Evolutionary conservation across 208 protist genomes (phyloP).

Genomic region (Entamoeba invadens): DNA sequence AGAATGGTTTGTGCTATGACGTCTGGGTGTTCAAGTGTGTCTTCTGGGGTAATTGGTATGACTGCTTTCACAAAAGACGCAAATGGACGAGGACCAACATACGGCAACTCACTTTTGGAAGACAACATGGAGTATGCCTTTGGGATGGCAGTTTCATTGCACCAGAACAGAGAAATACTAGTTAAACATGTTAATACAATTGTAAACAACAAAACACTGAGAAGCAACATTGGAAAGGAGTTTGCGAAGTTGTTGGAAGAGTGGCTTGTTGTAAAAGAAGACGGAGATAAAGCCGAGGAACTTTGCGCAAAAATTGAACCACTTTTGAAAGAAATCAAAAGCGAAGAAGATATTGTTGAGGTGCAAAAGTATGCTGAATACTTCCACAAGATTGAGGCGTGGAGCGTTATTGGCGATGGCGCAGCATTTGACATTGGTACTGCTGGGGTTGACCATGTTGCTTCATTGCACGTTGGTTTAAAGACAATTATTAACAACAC

Average conservation of each 20-base stretch:
- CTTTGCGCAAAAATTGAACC: not conserved
- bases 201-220: not conserved
- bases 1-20: constrained; percentile 53
- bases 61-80: not conserved
- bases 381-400: constrained; percentile 14
- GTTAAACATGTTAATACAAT: not conserved
- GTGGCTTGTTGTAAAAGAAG: not conserved
- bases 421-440: constrained; percentile 44
- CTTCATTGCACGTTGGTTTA: constrained; percentile 23
- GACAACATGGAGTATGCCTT: constrained; percentile 16
- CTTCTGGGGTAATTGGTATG: not conserved
- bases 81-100: constrained; percentile 7
- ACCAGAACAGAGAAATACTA: not conserved
- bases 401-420: constrained; percentile 39
- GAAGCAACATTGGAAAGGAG: not conserved
- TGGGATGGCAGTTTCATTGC: constrained; percentile 1
- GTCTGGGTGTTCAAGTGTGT: constrained; percentile 44
- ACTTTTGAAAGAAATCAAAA: not conserved
- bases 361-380: constrained; percentile 10
- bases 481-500: constrained; percentile 32
- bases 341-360: not conserved
- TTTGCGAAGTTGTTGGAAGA: not conserved
- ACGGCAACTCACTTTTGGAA: constrained; percentile 18
- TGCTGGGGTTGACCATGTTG: constrained; percentile 37
- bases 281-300: not conserved